Evolutionary conservation across 495 filamentous ascomycete species (phyloP), one percentile per base, ranked within the genome.

Genomic region (Lophiotrema nucula): DNA sequence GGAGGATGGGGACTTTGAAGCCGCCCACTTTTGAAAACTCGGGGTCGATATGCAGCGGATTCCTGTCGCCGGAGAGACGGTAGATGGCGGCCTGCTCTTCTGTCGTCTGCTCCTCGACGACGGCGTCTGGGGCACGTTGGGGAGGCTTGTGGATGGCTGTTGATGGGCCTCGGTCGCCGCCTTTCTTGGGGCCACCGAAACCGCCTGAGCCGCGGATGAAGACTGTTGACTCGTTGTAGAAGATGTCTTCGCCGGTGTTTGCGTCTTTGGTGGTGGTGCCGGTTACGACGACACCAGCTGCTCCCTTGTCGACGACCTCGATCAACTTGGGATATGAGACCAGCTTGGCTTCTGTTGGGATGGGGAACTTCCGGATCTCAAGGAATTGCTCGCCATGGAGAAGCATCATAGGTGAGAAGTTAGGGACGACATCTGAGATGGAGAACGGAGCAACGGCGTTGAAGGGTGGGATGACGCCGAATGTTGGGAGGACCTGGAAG

Each of bases 361-460:
- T 90, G 45, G 95, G 93, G 77, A 83, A 96, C 73, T 92, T 89
- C 70, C 86, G 86, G 70, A 98, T 82, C 73, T 97, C 95, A 63
- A 97, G 89, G 80, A 92, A 98, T 76, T 98, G 93, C 77, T 98
- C 93, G 67, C 93, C 93, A 79, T 98, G 93, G 18, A 98, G 86
- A 47, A 98, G 84, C 92, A 97, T 96, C 95, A 97, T 98, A 60
- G 92, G 92, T 4, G 82, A 88, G 81, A 95, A 98, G 76, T 97
- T 89, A 68, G 90, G 89, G 38, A 97, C 85, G 59, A 98, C 76
- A 22, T 95, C 89, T 59, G 85, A 80, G 62, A 92, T 77, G 76
- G 76, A 82, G 79, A 86, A 98, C 49, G 95, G 90, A 47, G 81
- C 77, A 58, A 84, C 78, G 63, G 91, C 85, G 77, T 88, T 87